Conservation (phyloP, 139 green algal genomes). For the Limnomonas spitsbergensis region DNA sequence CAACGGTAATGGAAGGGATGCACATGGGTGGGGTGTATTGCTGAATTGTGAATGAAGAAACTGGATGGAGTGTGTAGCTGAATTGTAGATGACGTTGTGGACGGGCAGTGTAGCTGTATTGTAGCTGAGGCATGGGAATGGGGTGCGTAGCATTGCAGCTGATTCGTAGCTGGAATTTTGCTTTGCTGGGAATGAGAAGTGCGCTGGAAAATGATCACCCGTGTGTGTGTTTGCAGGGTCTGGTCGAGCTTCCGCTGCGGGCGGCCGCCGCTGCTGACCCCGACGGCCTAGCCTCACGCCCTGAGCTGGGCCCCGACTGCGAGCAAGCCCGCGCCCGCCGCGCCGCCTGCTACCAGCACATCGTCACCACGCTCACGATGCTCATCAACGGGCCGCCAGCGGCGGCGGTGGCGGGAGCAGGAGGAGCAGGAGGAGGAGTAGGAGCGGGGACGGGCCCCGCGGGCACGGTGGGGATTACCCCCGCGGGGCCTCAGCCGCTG, state of each 20-base stretch:
- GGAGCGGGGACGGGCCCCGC: neutral
- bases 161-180: too few relatives aligned
- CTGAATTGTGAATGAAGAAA: too few relatives aligned
- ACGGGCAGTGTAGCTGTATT: too few relatives aligned
- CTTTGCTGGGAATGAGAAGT: too few relatives aligned
- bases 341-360: conserved; percentile 53
- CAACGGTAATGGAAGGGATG: too few relatives aligned
- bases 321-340: conserved; percentile 45
- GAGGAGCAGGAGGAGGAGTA: conserved; percentile 2
- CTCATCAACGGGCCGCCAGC: conserved; percentile 21
- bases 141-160: too few relatives aligned
- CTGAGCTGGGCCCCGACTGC: conserved; percentile 37
- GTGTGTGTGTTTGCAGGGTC: conserved; percentile 30
- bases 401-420: neutral
- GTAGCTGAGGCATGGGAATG: too few relatives aligned
- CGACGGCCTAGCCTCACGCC: conserved; percentile 36
- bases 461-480: neutral
- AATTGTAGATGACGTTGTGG: too few relatives aligned
- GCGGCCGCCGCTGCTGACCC: conserved; percentile 70
- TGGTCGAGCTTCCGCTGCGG: conserved; percentile 45
- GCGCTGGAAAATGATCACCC: too few relatives aligned
- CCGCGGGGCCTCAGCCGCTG: conserved; percentile 12
- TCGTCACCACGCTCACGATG: conserved; percentile 46
- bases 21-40: too few relatives aligned
- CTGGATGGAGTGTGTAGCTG: too few relatives aligned